Percentiles rank a stretch among this genome's conserved stretches.
Evolutionary conservation across 2,329 filamentous ascomycete genomes (phyloP).

Genomic region (Aspergillus sp.): DNA sequence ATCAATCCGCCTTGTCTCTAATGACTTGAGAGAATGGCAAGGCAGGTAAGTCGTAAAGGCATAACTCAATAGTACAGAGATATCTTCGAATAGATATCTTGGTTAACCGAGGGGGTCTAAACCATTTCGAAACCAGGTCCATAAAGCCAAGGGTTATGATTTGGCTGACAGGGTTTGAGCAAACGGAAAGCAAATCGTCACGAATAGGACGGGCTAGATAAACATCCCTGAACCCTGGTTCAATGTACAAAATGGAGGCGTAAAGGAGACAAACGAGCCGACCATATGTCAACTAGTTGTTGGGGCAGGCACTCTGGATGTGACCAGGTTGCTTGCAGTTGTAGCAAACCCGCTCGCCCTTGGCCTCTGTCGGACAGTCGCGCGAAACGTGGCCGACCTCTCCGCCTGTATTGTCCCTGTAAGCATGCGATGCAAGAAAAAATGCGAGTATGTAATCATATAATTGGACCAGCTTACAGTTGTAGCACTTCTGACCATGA

Average conservation of each 20-base stretch:
- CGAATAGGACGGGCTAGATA: slow-evolving; percentile 17
- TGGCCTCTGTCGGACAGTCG: slow-evolving; percentile 91
- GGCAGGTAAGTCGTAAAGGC: slow-evolving; percentile 11
- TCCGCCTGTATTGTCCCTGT: slow-evolving; percentile 50
- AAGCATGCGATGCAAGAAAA: slow-evolving; percentile 3
- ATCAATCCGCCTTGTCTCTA: slow-evolving; percentile 16
- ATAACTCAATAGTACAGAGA: slow-evolving; percentile 14
- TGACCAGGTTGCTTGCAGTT: slow-evolving; percentile 87
- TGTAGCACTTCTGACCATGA: slow-evolving; percentile 99
- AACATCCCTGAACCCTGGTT: slow-evolving; percentile 15
- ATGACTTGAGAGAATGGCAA: slow-evolving; percentile 10
- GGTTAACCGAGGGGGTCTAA: slow-evolving; percentile 18
- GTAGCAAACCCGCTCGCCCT: slow-evolving; percentile 96
- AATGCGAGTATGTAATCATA: not conserved
- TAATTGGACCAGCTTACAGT: slow-evolving; percentile 62
- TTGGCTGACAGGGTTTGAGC: slow-evolving; percentile 7
- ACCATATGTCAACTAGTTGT: slow-evolving; percentile 59
- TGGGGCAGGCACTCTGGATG: slow-evolving; percentile 91
- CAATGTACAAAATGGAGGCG: slow-evolving; percentile 19
- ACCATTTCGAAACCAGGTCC: slow-evolving; percentile 23
- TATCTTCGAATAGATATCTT: slow-evolving; percentile 19
- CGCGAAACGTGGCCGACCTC: slow-evolving; percentile 93
- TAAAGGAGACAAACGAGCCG: slow-evolving; percentile 26
- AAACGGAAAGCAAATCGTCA: slow-evolving; percentile 30
- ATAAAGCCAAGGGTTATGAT: slow-evolving; percentile 20